Evolutionary conservation across 805 yeast genomes (phyloP).

Genomic region (Yamadazyma ubonensis): DNA sequence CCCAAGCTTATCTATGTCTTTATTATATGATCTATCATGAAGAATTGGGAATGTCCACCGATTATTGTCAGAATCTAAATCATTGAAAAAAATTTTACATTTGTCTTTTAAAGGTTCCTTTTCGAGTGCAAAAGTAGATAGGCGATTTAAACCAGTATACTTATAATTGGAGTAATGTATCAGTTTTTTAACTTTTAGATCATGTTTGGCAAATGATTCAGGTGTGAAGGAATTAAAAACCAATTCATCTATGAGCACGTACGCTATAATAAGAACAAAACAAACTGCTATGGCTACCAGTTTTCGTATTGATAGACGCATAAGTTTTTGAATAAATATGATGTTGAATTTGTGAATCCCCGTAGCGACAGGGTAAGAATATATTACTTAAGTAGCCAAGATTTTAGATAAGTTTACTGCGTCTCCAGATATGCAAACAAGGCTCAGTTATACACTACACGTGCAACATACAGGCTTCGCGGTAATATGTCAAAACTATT

Average conservation of each 20-base stretch:
- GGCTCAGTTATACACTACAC: not conserved
- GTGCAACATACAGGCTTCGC: too few relatives aligned
- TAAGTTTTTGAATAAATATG: too few relatives aligned
- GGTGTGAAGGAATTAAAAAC: slow-evolving; percentile 1
- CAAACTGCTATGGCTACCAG: not conserved
- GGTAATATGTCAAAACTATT: too few relatives aligned
- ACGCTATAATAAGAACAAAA: not conserved
- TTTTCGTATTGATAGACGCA: slow-evolving; percentile 1
- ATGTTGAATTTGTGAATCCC: too few relatives aligned
- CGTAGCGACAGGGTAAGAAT: too few relatives aligned
- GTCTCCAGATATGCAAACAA: not conserved
- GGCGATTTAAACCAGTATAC: slow-evolving; percentile 21
- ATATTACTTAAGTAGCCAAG: too few relatives aligned
- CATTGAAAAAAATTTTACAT: slow-evolving; percentile 26
- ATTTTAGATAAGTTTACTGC: too few relatives aligned
- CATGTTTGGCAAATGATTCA: slow-evolving; percentile 15
- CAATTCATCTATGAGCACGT: slow-evolving; percentile 1
- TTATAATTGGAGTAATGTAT: slow-evolving; percentile 28
- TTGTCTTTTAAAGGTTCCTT: slow-evolving; percentile 19
- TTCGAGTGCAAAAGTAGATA: slow-evolving; percentile 8
- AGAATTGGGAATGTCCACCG: slow-evolving; percentile 23
- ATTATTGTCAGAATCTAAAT: slow-evolving; percentile 19
- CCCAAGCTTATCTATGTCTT: slow-evolving; percentile 16
- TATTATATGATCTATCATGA: slow-evolving; percentile 8
- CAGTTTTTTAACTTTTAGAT: slow-evolving; percentile 14